Evolutionary conservation across 306 rosid genomes (phyloP).

Genomic region (Datisca glomerata): DNA sequence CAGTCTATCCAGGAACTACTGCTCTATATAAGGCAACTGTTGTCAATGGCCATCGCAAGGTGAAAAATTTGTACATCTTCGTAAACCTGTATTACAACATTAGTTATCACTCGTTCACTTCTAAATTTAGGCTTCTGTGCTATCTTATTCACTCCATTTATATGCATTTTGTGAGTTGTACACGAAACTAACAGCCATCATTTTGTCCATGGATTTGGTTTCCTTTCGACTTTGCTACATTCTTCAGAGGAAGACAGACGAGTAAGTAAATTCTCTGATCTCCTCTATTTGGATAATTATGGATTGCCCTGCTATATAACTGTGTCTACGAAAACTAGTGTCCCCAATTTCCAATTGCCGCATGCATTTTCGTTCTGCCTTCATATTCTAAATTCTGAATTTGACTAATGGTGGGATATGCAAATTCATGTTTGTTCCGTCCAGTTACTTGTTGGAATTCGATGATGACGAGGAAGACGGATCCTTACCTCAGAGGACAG

Average conservation of each 20-base stretch:
- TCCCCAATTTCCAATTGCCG: too few relatives aligned
- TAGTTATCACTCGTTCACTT: neutral
- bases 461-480: slow-evolving; percentile 99
- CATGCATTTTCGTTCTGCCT: too few relatives aligned
- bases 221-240: slow-evolving; percentile 17
- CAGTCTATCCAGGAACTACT: slow-evolving; percentile 97
- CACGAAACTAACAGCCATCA: slow-evolving; percentile 26
- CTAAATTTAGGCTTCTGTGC: neutral
- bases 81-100: slow-evolving; percentile 5
- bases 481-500: slow-evolving; percentile 79
- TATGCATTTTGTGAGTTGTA: slow-evolving; percentile 2
- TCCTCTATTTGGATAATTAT: neutral
- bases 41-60: slow-evolving; percentile 86
- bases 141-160: neutral
- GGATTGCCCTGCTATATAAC: too few relatives aligned
- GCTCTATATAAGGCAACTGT: slow-evolving; percentile 98
- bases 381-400: too few relatives aligned
- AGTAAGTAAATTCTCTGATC: slow-evolving; percentile 45
- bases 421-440: slow-evolving; percentile 21
- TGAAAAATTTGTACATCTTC: slow-evolving; percentile 19
- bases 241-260: slow-evolving; percentile 86
- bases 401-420: too few relatives aligned
- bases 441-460: slow-evolving; percentile 85
- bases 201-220: slow-evolving; percentile 26
- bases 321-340: too few relatives aligned